Base-by-base conservation (phyloP, 2,329 filamentous ascomycete species). In the Verticillium longisporum region DNA sequence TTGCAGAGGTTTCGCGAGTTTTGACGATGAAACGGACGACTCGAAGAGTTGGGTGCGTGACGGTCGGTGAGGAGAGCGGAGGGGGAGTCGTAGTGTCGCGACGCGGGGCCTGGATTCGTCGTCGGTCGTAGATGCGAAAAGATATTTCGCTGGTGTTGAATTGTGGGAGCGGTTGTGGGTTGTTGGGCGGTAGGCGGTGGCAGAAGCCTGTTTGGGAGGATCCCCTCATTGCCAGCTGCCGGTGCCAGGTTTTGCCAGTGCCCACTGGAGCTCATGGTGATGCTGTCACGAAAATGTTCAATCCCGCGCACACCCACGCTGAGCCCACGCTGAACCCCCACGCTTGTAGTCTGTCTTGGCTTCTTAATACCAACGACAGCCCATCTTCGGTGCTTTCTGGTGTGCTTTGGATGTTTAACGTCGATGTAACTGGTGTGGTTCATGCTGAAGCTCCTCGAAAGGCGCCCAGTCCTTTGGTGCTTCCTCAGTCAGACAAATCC, bases 141-240 rank as follows among this genome's bases (percentile, higher is more conserved):
- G 76, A 73, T 73, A 75, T 78, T 77, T 76, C 70, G 71, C 69
- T 71, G 66, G 64, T 33, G 58, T 31, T 67, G 70, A 75, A 75
- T 77, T 78, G 75, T 78, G 75, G 75, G 75, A 70, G 74, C 57
- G 64, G 63, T 76, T 77, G 74, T 77, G 75, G 74, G 75, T 68
- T 70, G 60, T 58, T 26, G 61, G 71, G 75, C 75, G 75, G 75
- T 77, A 69, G 66, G 34, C 0, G 1, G 11, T 34, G 75, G 75
- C 75, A 78, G 70, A 75, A 74, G 3, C 41, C 41, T n/a, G 41
- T 50, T 50, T 50, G 41, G 41, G 34, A n/a, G n/a, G 18, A 50
- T 18, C 41, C 41, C 41, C 41, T 50, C 41, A 21, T 50, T 50
- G 41, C 18, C 41, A 50, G 41, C 41, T 18, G 34, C 9, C 7